phyloP scores from a whole-genome alignment of 371 early-diverging fungal species.

The Rhizopus microsporus region DNA sequence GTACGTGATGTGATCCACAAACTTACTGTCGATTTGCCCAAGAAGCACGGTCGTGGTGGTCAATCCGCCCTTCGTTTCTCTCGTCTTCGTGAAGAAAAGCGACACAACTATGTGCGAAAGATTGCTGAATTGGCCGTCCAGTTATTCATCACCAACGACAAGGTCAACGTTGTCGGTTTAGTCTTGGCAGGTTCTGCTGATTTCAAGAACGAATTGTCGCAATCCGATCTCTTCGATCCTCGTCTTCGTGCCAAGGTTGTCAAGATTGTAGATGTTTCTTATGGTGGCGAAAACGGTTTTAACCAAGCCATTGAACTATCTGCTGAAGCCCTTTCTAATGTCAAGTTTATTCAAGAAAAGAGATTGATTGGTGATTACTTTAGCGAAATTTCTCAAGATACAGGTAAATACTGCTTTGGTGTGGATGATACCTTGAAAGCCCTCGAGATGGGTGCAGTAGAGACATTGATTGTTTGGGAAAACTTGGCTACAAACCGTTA shows the following conservation, averaged over 20 bases:
- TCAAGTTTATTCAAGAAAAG: slow-evolving; percentile 99
- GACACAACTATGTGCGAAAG: slow-evolving; percentile 99
- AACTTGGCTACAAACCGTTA: slow-evolving; percentile 81
- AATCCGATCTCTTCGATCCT: slow-evolving; percentile 95
- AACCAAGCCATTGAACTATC: slow-evolving; percentile 98
- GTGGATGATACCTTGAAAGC: slow-evolving; percentile 97
- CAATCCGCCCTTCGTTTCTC: slow-evolving; percentile 99
- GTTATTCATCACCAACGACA: slow-evolving; percentile 48
- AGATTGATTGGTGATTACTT: slow-evolving; percentile 96
- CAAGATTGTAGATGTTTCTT: slow-evolving; percentile 94
- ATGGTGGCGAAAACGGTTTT: slow-evolving; percentile 99
- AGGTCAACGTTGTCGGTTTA: slow-evolving; percentile 88
- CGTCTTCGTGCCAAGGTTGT: slow-evolving; percentile 91
- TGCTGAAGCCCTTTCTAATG: slow-evolving; percentile 92
- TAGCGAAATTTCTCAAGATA: slow-evolving; percentile 96
- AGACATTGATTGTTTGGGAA: slow-evolving; percentile 98
- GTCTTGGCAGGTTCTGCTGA: slow-evolving; percentile 93
- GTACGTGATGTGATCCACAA: slow-evolving; percentile 96
- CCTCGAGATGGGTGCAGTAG: slow-evolving; percentile 96
- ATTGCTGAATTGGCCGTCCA: slow-evolving; percentile 96
- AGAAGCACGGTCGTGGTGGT: slow-evolving; percentile 99
- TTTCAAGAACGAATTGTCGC: slow-evolving; percentile 98
- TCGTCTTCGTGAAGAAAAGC: slow-evolving; percentile 98
- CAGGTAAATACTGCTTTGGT: slow-evolving; percentile 97
- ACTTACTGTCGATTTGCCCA: slow-evolving; percentile 97